phyloP scores from a whole-genome alignment of 192 early-diverging fungal species.

The Funneliformis geosporum region DNA sequence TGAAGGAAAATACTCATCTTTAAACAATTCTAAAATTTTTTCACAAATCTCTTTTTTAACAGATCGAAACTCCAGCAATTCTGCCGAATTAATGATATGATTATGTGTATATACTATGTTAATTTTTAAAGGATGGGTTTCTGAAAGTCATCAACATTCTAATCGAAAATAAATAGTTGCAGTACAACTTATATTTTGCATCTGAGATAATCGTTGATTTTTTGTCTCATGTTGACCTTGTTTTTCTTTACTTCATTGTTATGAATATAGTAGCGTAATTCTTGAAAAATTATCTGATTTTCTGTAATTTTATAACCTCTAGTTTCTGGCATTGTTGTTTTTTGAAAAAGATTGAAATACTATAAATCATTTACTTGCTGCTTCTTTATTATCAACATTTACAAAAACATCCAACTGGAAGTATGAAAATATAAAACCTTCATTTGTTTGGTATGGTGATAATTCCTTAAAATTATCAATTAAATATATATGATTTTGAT shows the following conservation, averaged over 20 bases:
- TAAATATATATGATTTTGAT: not conserved
- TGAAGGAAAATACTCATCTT: not conserved
- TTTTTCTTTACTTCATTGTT: too few relatives aligned
- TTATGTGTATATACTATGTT: conserved; percentile 10
- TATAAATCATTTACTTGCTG: not conserved
- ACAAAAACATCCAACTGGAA: not conserved
- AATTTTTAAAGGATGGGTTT: conserved; percentile 1
- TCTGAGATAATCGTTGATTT: not conserved
- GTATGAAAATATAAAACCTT: not conserved
- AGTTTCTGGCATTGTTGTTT: too few relatives aligned
- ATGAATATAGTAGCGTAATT: too few relatives aligned
- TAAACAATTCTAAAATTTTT: conserved; percentile 6
- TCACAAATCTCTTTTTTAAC: not conserved
- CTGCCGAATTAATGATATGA: conserved; percentile 10
- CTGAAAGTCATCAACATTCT: not conserved
- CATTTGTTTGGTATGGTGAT: not conserved
- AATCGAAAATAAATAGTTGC: conserved; percentile 18
- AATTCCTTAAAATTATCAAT: not conserved
- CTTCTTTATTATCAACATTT: conserved; percentile 2
- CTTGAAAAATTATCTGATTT: too few relatives aligned
- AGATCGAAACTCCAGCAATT: not conserved
- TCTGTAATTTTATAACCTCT: too few relatives aligned
- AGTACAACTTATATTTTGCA: conserved; percentile 5
- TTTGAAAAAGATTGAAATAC: too few relatives aligned
- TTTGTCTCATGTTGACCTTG: too few relatives aligned